Percentiles rank a stretch among this genome's conserved stretches.
These are phyloP conservation scores for Monosporozyma aerobia DNA, from an alignment of 805 yeast species.

Conservation along the genomic window DNA sequence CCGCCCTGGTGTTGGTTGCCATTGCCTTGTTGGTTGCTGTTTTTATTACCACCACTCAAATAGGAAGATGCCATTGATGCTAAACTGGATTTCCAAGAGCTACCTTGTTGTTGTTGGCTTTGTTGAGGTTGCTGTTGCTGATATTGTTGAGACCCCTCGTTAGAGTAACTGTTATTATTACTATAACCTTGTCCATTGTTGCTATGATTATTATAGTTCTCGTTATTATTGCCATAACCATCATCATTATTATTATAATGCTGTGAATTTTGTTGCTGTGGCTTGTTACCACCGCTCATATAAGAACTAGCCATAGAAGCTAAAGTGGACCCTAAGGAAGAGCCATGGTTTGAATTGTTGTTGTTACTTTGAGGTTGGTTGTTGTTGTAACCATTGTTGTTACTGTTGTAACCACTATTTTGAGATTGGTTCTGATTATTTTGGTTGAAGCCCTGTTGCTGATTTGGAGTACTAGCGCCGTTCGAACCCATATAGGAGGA, in stretches of 20 bases:
- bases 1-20: neutral
- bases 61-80: conserved; percentile 1
- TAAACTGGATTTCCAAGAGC: conserved; percentile 1
- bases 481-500: conserved; percentile 8
- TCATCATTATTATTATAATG: neutral
- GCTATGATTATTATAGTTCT: neutral
- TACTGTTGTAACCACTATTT: neutral
- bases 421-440: neutral
- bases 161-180: neutral
- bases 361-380: neutral
- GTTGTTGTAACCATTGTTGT: neutral
- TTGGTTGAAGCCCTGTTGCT: neutral
- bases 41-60: neutral
- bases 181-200: neutral
- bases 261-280: neutral
- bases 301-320: conserved; percentile 17
- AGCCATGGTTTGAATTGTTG: neutral
- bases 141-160: neutral
- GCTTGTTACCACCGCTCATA: conserved; percentile 6
- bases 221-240: neutral
- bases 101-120: conserved; percentile 1
- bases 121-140: conserved; percentile 2
- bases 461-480: neutral
- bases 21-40: neutral
- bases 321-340: conserved; percentile 10